Evolutionary conservation across 2,329 filamentous ascomycete genomes (phyloP).

Genomic region (Gnomoniopsis smithogilvyi): DNA sequence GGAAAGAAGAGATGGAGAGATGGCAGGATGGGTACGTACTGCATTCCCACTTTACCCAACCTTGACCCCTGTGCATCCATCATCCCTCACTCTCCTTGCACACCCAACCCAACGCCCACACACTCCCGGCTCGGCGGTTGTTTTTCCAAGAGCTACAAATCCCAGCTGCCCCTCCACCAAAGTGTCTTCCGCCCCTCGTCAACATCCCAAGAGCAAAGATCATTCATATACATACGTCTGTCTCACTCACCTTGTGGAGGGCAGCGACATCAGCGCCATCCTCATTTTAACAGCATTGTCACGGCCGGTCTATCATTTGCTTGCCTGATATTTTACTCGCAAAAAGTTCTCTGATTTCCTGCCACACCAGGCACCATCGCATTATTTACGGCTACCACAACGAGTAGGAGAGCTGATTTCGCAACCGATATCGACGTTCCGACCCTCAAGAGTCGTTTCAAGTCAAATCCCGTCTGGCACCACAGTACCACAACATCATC

Average conservation of each 20-base stretch:
- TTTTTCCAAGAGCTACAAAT: slow-evolving; percentile 18
- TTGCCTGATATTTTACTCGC: not conserved
- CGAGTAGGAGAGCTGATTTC: not conserved
- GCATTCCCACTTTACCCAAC: slow-evolving; percentile 13
- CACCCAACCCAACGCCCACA: slow-evolving; percentile 11
- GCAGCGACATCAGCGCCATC: not conserved
- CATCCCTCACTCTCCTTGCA: slow-evolving; percentile 7
- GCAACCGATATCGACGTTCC: not conserved
- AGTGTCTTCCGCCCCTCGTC: slow-evolving; percentile 8
- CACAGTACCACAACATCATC: not conserved
- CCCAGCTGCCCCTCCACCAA: slow-evolving; percentile 19
- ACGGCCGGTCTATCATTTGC: not conserved
- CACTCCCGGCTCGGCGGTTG: slow-evolving; percentile 5
- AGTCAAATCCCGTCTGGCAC: not conserved
- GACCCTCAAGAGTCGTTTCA: not conserved
- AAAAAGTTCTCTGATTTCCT: not conserved
- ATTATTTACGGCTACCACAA: not conserved
- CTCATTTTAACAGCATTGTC: not conserved
- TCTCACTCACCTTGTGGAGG: not conserved
- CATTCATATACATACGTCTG: slow-evolving; percentile 5
- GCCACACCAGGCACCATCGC: not conserved
- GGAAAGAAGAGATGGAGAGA: too few species aligned
- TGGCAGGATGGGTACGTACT: not conserved
- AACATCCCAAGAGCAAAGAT: slow-evolving; percentile 10
- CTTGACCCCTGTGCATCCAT: slow-evolving; percentile 13